Base-by-base conservation (phyloP, 2,329 filamentous ascomycete genomes). In the Cladosporium sphaerospermum region DNA sequence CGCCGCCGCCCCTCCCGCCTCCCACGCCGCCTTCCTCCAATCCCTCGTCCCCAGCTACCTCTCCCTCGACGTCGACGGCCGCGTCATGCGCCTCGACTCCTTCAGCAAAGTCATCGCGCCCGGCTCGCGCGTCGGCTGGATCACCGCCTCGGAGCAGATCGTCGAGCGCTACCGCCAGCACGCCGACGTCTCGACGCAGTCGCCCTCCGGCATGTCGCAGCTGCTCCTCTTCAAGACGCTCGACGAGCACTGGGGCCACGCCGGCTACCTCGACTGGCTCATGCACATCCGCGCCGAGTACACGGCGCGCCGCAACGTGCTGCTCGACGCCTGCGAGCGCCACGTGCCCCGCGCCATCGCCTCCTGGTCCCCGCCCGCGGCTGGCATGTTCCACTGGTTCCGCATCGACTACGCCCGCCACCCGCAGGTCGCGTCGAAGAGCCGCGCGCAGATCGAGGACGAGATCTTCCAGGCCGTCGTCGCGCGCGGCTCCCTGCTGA, bases 381-480 rank as follows among this genome's bases (percentile, higher is more conserved):
- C 91, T 1, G 92, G 92, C 67, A 99, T 99, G 93, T 99, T 99
- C 80, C 78, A 88, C 66, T 93, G 89, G 89, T 73, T 93, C 54
- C 76, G 80, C 49, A 73, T 93, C 14, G 79, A 89, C 61, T 81
- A 82, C 63, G 75, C 73, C 16, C 77, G 79, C 56, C 88, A 92
- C 62, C 88, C 88, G 0, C 71, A 79, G 10, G 77, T 77, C 34
- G 67, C 68, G 1, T 72, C 64, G 11, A 80, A 78, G 58, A 73
- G 70, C 45, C 74, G 89, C 44, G 68, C 80, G 19, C 81, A 69
- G 8, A 78, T 99, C 40, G 93, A 99, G 70, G 85, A 96, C 62
- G 83, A 88, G 52, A 89, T 99, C 42, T 97, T 96, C 76, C 71
- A 87, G 62, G 77, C 80, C 0, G 84, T 84, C 57, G 85, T 96